A percentile compares a stretch with the other conserved stretches of the same genome.
These are phyloP conservation scores for Astraeus odoratus DNA, from an alignment of 768 basidiomycete genomes.

Conservation along the genomic window DNA sequence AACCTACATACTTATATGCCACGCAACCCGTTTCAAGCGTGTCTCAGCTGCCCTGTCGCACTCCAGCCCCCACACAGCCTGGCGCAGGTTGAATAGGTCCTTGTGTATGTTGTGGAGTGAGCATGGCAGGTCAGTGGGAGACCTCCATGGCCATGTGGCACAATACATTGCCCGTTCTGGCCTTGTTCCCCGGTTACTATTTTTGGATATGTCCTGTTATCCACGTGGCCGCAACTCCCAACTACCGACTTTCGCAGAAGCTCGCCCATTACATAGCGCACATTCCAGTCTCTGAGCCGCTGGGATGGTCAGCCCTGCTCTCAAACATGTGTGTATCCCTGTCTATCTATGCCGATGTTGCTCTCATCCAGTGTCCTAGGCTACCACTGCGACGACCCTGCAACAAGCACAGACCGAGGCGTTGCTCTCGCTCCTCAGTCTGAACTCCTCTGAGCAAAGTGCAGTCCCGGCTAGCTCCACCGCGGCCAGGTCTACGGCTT, in stretches of 20 bases:
- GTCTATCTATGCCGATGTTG: background rate
- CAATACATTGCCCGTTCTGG: too few relatives aligned
- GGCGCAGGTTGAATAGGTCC: too few relatives aligned
- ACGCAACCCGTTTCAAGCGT: background rate
- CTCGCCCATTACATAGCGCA: too few relatives aligned
- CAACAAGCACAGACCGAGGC: constrained; percentile 87
- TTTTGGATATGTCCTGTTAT: constrained; percentile 3
- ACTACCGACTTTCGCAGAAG: too few relatives aligned
- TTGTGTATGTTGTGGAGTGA: too few relatives aligned
- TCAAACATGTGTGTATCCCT: constrained; percentile 35
- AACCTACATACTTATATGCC: background rate
- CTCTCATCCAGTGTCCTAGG: constrained; percentile 25
- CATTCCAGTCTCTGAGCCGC: background rate
- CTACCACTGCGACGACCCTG: constrained; percentile 50
- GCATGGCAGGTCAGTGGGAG: too few relatives aligned
- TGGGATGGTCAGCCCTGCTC: constrained; percentile 37
- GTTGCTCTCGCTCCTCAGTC: constrained; percentile 78
- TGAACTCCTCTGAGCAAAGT: constrained; percentile 44
- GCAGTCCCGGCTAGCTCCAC: constrained; percentile 2
- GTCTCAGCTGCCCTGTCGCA: too few relatives aligned
- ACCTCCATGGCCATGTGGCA: too few relatives aligned
- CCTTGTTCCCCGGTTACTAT: background rate
- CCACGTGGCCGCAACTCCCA: constrained; percentile 4
- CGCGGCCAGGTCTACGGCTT: constrained; percentile 26
- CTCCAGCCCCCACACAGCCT: too few relatives aligned